Percentiles rank a stretch among this genome's conserved stretches.
phyloP scores from a whole-genome alignment of 169 alveolate species.

The Besnoitia besnoiti region DNA sequence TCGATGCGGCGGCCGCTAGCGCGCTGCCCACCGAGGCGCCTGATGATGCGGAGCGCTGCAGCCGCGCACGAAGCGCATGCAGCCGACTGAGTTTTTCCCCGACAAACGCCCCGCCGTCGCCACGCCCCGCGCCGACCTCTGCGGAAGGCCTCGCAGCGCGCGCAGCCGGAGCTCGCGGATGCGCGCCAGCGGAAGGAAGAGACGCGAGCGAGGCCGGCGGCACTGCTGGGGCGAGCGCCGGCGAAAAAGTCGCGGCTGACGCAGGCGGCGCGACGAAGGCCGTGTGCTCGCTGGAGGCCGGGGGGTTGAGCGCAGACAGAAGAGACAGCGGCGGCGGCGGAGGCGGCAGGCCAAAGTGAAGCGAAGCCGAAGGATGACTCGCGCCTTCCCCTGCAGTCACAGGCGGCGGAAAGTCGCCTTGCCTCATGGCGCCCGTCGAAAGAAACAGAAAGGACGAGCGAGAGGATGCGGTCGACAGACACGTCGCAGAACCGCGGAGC shows the following conservation, averaged over 20 bases:
- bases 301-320: too few relatives aligned
- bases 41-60: not conserved
- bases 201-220: not conserved
- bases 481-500: too few relatives aligned
- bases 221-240: not conserved
- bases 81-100: not conserved
- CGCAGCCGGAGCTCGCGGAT: not conserved
- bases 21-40: not conserved
- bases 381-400: not conserved
- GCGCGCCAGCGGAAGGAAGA: not conserved
- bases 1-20: not conserved
- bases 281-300: too few relatives aligned
- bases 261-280: too few relatives aligned
- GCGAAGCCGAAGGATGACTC: not conserved
- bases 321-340: not conserved
- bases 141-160: not conserved
- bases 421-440: too few relatives aligned
- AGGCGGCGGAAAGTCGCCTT: not conserved
- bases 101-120: not conserved
- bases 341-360: not conserved
- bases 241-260: not conserved
- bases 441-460: too few relatives aligned
- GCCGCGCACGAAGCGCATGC: conserved; percentile 15
- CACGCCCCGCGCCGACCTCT: not conserved
- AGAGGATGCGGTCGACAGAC: too few relatives aligned